Evolutionary conservation across 345 rosid species (phyloP), one percentile per base, ranked within the genome.

Genomic region (Euphorbia lathyris): DNA sequence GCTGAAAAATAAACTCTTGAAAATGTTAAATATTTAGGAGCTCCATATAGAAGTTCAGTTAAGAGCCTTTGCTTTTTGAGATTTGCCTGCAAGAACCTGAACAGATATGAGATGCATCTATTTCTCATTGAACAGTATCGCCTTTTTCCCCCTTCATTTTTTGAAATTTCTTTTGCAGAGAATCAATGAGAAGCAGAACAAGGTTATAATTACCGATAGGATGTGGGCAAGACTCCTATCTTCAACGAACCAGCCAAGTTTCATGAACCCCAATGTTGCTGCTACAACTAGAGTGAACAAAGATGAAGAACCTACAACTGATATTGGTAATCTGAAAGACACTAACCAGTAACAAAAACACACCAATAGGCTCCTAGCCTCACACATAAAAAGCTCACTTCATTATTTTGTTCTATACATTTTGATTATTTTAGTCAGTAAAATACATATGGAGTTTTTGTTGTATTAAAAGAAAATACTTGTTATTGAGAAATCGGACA

Each of bases 221-320:
- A 87, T 87, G 90, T 89, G 96, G 96, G 96, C 96, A 13, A 79
- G 96, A 75, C 83, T 87, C 43, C 87, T 87, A n/a, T 85, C 87
- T 29, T 85, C 92, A 36, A 87, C 95, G 16, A 74, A 84, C 65
- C 95, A 89, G 76, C 95, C 95, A 20, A 87, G 92, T 75, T 89
- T 89, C 83, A 58, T 83, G 73, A 61, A 73, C 69, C 80, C 67
- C 0, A 74, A 77, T 69, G 79, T 61, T 63, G 29, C 72, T 26
- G 38, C 38, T 34, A 34, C n/a, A n/a, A 30, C 56, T 11, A 63
- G 72, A 57, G 67, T 29, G 60, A 65, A 65, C 47, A 65, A 51
- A 40, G 73, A 71, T 26, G 20, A 70, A 67, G 61, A 66, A 43
- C 71, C 75, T 36, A 61, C 71, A 8, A 4, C 10, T 40, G 43